phyloP scores from a whole-genome alignment of 2,329 filamentous ascomycete genomes.

The Pezicula radicicola region DNA sequence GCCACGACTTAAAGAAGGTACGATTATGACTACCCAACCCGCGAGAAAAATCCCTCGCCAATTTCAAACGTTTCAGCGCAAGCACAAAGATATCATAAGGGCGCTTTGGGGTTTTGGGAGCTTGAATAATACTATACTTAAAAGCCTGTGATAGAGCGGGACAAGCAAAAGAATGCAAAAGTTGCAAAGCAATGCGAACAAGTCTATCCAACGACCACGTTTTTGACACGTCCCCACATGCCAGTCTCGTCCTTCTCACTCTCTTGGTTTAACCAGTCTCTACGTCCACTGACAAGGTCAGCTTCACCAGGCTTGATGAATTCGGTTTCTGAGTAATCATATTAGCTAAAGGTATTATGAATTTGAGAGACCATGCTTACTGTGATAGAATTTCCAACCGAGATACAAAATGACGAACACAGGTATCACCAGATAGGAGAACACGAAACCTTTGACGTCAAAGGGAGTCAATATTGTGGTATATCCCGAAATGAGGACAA shows the following conservation, averaged over 20 bases:
- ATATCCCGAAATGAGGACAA: conserved; percentile 51
- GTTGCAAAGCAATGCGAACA: too few species aligned
- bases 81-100: too few species aligned
- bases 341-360: neutral
- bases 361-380: neutral
- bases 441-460: conserved; percentile 46
- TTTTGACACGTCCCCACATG: too few species aligned
- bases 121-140: too few species aligned
- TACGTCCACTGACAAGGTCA: neutral
- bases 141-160: too few species aligned
- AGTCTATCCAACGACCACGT: too few species aligned
- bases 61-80: too few species aligned
- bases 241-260: neutral
- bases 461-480: conserved; percentile 48
- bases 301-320: neutral
- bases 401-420: conserved; percentile 44
- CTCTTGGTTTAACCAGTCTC: neutral
- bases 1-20: too few species aligned
- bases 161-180: too few species aligned
- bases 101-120: too few species aligned
- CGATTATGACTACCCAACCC: too few species aligned
- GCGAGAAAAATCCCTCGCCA: too few species aligned
- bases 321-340: neutral
- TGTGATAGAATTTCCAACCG: conserved; percentile 41
- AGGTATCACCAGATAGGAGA: conserved; percentile 52